Percentiles rank a stretch among this genome's conserved stretches.
Conservation (phyloP, 352 stramenopile species). For the Phytophthora tentaculata region DNA sequence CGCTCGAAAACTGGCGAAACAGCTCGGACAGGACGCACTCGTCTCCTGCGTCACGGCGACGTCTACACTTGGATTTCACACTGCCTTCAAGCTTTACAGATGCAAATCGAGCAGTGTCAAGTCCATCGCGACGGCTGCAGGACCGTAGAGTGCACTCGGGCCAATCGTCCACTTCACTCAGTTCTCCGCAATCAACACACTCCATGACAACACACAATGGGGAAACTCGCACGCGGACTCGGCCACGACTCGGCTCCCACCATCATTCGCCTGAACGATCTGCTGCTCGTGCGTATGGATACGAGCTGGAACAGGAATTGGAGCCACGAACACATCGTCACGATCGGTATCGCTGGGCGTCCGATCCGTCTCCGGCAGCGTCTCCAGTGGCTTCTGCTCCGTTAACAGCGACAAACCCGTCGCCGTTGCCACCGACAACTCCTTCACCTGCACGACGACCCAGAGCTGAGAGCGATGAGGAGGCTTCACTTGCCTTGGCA, state of each 20-base stretch:
- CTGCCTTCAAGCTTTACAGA: conserved; percentile 20
- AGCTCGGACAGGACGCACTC: conserved; percentile 13
- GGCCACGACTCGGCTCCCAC: conserved; percentile 26
- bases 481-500: conserved; percentile 69
- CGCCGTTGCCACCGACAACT: conserved; percentile 20
- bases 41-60: conserved; percentile 20
- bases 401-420: conserved; percentile 24
- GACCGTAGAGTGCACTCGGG: conserved; percentile 15
- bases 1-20: conserved; percentile 11
- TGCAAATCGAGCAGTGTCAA: conserved; percentile 19
- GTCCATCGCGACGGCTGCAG: conserved; percentile 12
- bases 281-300: conserved; percentile 34
- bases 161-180: conserved; percentile 19
- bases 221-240: conserved; percentile 22
- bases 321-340: conserved; percentile 34
- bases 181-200: conserved; percentile 21
- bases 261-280: conserved; percentile 34
- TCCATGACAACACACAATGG: conserved; percentile 21
- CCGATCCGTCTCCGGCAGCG: conserved; percentile 23
- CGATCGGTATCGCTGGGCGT: conserved; percentile 30
- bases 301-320: conserved; percentile 38
- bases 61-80: conserved; percentile 50
- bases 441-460: conserved; percentile 30
- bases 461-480: conserved; percentile 45
- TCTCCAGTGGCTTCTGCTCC: conserved; percentile 25